phyloP scores from a whole-genome alignment of 768 basidiomycete species.

The Tricholoma hemisulphureum region DNA sequence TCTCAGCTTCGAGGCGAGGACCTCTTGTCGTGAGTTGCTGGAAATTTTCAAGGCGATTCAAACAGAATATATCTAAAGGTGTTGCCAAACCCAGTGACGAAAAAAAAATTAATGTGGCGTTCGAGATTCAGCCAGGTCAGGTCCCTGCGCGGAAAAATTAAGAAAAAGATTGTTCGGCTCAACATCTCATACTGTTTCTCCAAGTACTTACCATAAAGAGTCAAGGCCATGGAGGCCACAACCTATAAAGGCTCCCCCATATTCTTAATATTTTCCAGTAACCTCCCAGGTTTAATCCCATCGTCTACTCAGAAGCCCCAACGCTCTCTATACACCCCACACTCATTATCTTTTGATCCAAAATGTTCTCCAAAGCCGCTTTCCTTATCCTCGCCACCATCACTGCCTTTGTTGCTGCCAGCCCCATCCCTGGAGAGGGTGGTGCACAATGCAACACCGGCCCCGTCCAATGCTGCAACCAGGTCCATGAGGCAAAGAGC shows the following conservation, averaged over 20 bases:
- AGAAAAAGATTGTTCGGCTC: not conserved
- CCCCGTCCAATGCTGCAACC: slow-evolving; percentile 28
- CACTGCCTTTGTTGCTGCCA: slow-evolving; percentile 4
- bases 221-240: not conserved
- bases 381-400: slow-evolving; percentile 17
- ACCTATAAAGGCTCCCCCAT: not conserved
- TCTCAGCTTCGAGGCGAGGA: too few relatives aligned
- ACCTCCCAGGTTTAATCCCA: not conserved
- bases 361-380: slow-evolving; percentile 32
- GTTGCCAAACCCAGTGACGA: not conserved
- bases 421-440: slow-evolving; percentile 19
- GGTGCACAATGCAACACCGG: slow-evolving; percentile 29
- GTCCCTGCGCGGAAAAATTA: not conserved
- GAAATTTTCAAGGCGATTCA: not conserved
- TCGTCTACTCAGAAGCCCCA: not conserved
- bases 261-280: not conserved
- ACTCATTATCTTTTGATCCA: slow-evolving; percentile 2
- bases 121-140: not conserved
- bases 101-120: not conserved
- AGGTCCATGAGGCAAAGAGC: slow-evolving; percentile 9
- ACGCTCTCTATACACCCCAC: slow-evolving; percentile 1
- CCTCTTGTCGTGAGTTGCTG: not conserved
- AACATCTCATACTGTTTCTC: not conserved
- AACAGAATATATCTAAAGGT: not conserved
- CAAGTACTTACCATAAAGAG: not conserved